Evolutionary conservation across 306 rosid species (phyloP).

Genomic region (Lathyrus oleraceus): DNA sequence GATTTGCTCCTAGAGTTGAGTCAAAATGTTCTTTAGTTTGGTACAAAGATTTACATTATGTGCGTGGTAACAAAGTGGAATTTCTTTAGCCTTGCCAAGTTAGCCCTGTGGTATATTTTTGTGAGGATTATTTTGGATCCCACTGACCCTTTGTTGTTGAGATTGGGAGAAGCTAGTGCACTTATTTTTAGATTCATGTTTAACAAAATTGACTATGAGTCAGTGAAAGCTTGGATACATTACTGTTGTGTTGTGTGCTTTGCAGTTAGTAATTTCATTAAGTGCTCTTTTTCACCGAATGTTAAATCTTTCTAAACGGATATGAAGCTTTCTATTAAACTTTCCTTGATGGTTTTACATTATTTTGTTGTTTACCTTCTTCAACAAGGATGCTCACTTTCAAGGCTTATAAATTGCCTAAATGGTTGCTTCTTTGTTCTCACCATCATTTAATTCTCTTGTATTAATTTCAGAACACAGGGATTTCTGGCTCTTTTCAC

Average conservation of each 20-base stretch:
- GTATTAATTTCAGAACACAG: constrained; percentile 66
- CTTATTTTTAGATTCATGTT: neutral
- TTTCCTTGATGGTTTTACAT: neutral
- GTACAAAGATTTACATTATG: neutral
- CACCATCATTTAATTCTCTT: constrained; percentile 31
- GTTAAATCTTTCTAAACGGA: neutral
- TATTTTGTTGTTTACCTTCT: neutral
- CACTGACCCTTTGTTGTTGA: neutral
- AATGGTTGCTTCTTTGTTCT: neutral
- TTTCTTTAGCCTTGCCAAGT: neutral
- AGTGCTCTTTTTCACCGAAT: neutral
- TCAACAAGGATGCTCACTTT: neutral
- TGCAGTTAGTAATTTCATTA: neutral
- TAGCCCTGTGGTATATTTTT: constrained; percentile 1
- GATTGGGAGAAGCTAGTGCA: neutral
- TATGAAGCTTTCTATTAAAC: neutral
- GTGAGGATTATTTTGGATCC: neutral
- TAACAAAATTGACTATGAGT: neutral
- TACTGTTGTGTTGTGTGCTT: neutral
- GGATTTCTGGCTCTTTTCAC: constrained; percentile 97
- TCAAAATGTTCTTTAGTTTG: neutral
- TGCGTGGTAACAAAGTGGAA: neutral
- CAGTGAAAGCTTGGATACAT: neutral
- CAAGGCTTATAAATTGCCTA: neutral
- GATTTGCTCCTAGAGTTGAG: neutral